Percentiles rank a stretch among this genome's conserved stretches.
phyloP scores from a whole-genome alignment of 768 basidiomycete genomes.

The Lentinula detonsa region DNA sequence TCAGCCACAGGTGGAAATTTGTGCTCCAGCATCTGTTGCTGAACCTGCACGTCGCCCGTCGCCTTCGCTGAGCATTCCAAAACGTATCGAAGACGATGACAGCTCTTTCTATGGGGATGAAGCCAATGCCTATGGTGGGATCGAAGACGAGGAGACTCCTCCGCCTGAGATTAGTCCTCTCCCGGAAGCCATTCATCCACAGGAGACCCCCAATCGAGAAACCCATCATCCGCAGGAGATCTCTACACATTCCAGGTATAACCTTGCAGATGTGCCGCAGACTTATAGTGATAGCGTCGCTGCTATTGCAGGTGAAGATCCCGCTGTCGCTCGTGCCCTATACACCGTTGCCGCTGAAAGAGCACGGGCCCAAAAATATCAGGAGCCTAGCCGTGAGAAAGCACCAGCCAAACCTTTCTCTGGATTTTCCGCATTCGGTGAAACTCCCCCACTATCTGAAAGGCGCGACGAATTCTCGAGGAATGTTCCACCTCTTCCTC shows the following conservation, averaged over 20 bases:
- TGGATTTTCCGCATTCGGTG: constrained; percentile 1
- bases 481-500: background rate
- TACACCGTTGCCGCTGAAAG: background rate
- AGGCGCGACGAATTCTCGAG: background rate
- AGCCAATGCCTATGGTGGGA: background rate
- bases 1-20: background rate
- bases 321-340: background rate
- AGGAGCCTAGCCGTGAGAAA: background rate
- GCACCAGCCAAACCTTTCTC: background rate
- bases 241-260: background rate
- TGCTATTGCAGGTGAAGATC: background rate
- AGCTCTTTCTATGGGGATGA: constrained; percentile 1
- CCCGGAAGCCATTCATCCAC: background rate
- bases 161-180: no score
- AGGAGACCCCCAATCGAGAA: background rate
- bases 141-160: background rate
- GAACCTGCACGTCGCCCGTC: background rate
- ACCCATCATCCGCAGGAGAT: background rate
- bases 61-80: background rate
- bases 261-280: background rate
- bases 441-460: background rate
- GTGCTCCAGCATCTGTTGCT: background rate
- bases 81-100: background rate
- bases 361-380: background rate
- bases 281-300: background rate